Evolutionary conservation across 805 yeast species (phyloP), one percentile per base, ranked within the genome.

Genomic region (Nakazawaea anatomiae): DNA sequence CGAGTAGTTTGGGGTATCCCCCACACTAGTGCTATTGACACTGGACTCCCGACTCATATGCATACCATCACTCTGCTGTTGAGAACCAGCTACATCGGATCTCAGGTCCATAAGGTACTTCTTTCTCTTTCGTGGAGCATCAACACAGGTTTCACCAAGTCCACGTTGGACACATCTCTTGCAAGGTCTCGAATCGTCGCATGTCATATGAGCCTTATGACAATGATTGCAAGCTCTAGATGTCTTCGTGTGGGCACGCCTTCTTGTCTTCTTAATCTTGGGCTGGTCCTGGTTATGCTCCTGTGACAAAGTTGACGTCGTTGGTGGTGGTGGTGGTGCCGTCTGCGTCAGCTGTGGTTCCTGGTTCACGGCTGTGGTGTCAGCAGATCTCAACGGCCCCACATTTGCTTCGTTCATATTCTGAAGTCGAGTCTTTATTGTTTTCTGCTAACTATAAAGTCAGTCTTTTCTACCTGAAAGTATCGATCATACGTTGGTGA

Each of bases 171-270:
- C 64, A 65, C 99, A 92, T 46, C 96, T 67, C 50, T 76, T 75
- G 60, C 99, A 92, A 0, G 79, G 62, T 70, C 77, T 51, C 4
- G 58, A 44, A 18, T 83, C 79, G 58, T 91, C 97, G 66, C 99
- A 92, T 0, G 97, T 88, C 74, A 91, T 80, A 65, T 92, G 99
- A 2, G 96, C 87, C 59, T 82, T 80, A 54, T 91, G 90, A 63
- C 99, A 92, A 67, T 91, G 94, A 40, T 80, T 79, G 59, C 99
- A 92, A 5, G 99, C 98, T 51, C 96, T 74, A 6, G 83, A 74
- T 0, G 94, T 91, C 63, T 91, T 91, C 60, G 77, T 77, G 41
- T 83, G 74, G 31, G 70, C 66, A 38, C 64, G 53, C 28, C 72
- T 54, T 36, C 54, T 52, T 32, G 46, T 41, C 44, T 46, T 50